Percentiles rank a stretch among this genome's conserved stretches.
phyloP scores from a whole-genome alignment of 1,139 yeast genomes.

The Yamadazyma sp. region DNA sequence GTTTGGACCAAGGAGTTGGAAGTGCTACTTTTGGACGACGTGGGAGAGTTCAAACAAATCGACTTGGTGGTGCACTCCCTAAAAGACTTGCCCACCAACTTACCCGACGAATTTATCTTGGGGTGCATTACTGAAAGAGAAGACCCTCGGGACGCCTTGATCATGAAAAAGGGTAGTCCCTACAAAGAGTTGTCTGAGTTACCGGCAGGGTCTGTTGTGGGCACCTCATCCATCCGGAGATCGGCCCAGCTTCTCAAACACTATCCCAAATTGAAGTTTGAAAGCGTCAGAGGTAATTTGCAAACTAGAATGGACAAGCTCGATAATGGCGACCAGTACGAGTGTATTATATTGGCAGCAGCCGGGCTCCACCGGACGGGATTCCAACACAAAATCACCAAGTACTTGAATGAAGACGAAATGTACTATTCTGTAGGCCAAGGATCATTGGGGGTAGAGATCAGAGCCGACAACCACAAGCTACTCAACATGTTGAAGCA shows the following conservation, averaged over 20 bases:
- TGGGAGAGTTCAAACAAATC: constrained; percentile 65
- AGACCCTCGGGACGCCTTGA: constrained; percentile 91
- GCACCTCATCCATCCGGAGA: constrained; percentile 91
- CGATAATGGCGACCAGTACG: constrained; percentile 64
- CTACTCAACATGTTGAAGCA: constrained; percentile 58
- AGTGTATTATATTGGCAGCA: constrained; percentile 84
- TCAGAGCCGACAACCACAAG: constrained; percentile 64
- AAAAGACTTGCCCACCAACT: constrained; percentile 90
- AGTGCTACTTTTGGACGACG: constrained; percentile 60
- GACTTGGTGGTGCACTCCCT: constrained; percentile 92
- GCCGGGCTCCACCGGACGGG: constrained; percentile 85
- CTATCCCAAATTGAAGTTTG: constrained; percentile 47
- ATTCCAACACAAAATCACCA: constrained; percentile 68
- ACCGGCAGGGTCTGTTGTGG: constrained; percentile 85
- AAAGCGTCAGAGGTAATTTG: constrained; percentile 85
- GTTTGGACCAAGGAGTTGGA: constrained; percentile 96
- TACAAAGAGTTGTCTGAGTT: constrained; percentile 67
- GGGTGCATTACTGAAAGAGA: constrained; percentile 87
- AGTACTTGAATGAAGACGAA: constrained; percentile 68
- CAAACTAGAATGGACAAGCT: constrained; percentile 79
- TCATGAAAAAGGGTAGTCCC: constrained; percentile 67
- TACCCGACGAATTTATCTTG: constrained; percentile 86
- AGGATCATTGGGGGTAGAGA: constrained; percentile 94
- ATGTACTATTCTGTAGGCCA: constrained; percentile 98
- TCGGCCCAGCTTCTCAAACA: constrained; percentile 61